Percentiles rank a stretch among this genome's conserved stretches.
These are phyloP conservation scores for Lactarius akahatsu DNA, from an alignment of 768 basidiomycete genomes.

Conservation along the genomic window DNA sequence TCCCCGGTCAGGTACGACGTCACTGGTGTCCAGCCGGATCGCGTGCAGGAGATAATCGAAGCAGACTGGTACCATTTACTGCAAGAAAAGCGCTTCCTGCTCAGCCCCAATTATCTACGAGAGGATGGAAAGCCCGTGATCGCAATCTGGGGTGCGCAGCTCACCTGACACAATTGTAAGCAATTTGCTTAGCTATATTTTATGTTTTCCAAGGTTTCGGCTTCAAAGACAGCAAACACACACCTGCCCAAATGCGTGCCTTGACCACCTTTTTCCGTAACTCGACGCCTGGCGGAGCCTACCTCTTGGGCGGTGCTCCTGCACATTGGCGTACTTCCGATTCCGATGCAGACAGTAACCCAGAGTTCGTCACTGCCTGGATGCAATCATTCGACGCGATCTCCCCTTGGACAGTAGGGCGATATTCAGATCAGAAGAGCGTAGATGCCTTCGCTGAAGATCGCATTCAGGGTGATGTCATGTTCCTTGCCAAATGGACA, in stretches of 20 bases:
- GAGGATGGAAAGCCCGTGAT: constrained; percentile 72
- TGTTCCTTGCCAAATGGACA: constrained; percentile 49
- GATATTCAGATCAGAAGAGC: constrained; percentile 57
- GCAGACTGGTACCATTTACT: constrained; percentile 76
- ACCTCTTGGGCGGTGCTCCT: constrained; percentile 69
- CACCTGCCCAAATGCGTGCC: constrained; percentile 55
- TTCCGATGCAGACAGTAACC: constrained; percentile 68
- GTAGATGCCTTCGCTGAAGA: constrained; percentile 63
- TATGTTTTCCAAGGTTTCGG: constrained; percentile 56
- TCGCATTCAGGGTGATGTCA: constrained; percentile 63
- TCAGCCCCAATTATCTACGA: constrained; percentile 70
- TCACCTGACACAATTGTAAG: neutral
- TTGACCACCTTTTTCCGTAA: constrained; percentile 58
- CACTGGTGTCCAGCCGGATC: constrained; percentile 68
- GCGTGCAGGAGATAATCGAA: constrained; percentile 63
- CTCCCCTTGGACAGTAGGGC: constrained; percentile 81
- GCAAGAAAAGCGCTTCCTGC: constrained; percentile 55
- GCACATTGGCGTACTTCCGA: constrained; percentile 73
- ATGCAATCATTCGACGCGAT: constrained; percentile 77
- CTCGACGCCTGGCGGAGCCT: constrained; percentile 69
- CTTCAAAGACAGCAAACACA: constrained; percentile 58
- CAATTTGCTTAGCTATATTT: constrained; percentile 5
- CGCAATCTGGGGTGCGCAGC: constrained; percentile 61
- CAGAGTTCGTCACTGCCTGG: constrained; percentile 67
- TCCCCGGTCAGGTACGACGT: constrained; percentile 69